Base-by-base conservation (phyloP, 2,329 filamentous ascomycete genomes). In the Coniochaeta sp. region DNA sequence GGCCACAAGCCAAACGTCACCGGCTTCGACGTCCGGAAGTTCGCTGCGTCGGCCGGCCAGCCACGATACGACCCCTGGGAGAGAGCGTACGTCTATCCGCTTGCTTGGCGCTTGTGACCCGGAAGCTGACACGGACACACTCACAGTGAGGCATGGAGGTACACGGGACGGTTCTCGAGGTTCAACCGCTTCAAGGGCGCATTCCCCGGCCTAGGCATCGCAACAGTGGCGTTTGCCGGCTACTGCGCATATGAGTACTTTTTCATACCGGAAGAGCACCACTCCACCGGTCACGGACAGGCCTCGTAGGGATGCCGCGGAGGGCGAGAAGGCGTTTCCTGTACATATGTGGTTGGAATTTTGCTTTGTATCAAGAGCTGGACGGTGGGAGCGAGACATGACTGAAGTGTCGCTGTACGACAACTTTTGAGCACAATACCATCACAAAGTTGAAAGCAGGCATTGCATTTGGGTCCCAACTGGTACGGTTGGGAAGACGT, bases 211-310 rank as follows among this genome's bases (percentile, higher is more conserved):
- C 82, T 99, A 69, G 95, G 95, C 65, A 96, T 93, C 68, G 95
- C 92, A 34, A 89, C 89, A 5, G 93, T 95, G 62, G 93, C 93
- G 54, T 99, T 99, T 74, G 86, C 89, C 57, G 88, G 81, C 64
- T 99, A 99, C 79, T 91, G 93, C 74, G 86, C 84, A 62, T 96
- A 91, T 76, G 95, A 99, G 79, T 85, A 95, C 74, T 77, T 96
- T 59, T 96, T 97, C 75, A 73, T 96, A 67, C 83, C 89, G 70
- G 89, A 93, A 64, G 83, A 88, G 64, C 84, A 87, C 70, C 77
- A 82, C 65, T 52, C 47, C 12, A 52, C 47, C 22, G 47, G 47
- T 17, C 47, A 52, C 26, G 47, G 47, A 52, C 24, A 52, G 26
- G 47, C 47, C 5, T 7, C 47, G 2, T 52, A 52, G 16, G 14